Conservation (phyloP, 1,139 yeast genomes). For the Groenewaldozyma sp. region DNA sequence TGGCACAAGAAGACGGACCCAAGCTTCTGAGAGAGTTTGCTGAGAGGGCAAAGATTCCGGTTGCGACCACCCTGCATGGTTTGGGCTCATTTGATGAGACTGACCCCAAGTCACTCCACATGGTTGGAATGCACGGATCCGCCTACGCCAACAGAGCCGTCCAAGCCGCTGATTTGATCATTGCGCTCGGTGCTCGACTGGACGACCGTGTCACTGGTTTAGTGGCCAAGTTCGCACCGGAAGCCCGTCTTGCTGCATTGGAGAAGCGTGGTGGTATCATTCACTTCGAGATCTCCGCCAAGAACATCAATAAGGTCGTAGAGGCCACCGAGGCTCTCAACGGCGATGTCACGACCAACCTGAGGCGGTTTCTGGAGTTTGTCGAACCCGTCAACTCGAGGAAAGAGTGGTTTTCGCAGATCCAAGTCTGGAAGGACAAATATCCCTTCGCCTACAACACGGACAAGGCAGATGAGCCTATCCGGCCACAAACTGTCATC, state of each 20-base stretch:
- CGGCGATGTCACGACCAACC: constrained; percentile 84
- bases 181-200: constrained; percentile 94
- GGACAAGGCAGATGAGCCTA: constrained; percentile 47
- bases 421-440: constrained; percentile 74
- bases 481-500: constrained; percentile 91
- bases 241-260: constrained; percentile 77
- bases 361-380: constrained; percentile 62
- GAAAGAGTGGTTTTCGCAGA: constrained; percentile 67
- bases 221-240: constrained; percentile 85
- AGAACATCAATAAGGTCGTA: constrained; percentile 94
- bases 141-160: constrained; percentile 93
- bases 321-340: constrained; percentile 96
- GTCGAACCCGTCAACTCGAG: constrained; percentile 53
- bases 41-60: constrained; percentile 88
- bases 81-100: constrained; percentile 91
- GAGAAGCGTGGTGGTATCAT: constrained; percentile 91
- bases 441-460: constrained; percentile 83
- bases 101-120: constrained; percentile 82
- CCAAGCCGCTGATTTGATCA: constrained; percentile 84
- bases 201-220: constrained; percentile 96
- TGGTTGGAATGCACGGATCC: constrained; percentile 98
- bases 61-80: constrained; percentile 90
- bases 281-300: constrained; percentile 92
- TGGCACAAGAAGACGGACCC: constrained; percentile 78
- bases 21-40: constrained; percentile 68